Conservation (phyloP, 2,329 filamentous ascomycete species). For the Aureobasidium sp. region DNA sequence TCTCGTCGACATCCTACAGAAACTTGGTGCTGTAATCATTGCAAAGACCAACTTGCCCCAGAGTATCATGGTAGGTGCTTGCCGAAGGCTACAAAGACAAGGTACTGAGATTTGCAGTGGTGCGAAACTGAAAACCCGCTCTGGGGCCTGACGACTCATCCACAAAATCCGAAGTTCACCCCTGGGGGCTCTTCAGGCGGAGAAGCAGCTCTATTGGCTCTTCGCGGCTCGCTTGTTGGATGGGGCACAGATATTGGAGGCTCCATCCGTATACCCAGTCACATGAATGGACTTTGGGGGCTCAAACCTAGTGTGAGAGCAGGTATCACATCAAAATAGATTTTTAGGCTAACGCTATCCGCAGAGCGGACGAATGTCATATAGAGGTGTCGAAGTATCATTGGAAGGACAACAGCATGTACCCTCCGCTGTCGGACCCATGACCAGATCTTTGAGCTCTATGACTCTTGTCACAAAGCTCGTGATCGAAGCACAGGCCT, state of each 20-base stretch:
- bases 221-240: slow-evolving; percentile 39
- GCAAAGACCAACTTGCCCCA: slow-evolving; percentile 48
- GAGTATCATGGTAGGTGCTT: slow-evolving; percentile 40
- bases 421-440: slow-evolving; percentile 55
- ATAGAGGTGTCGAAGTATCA: slow-evolving; percentile 52
- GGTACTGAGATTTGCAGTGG: slow-evolving; percentile 33
- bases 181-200: slow-evolving; percentile 44
- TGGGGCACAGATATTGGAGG: slow-evolving; percentile 50
- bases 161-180: slow-evolving; percentile 37
- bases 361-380: slow-evolving; percentile 48
- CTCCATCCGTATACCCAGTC: slow-evolving; percentile 43
- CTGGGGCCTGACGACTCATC: slow-evolving; percentile 45
- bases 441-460: slow-evolving; percentile 48
- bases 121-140: slow-evolving; percentile 49
- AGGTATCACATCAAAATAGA: background rate
- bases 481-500: slow-evolving; percentile 30
- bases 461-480: slow-evolving; percentile 38
- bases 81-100: background rate
- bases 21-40: slow-evolving; percentile 46
- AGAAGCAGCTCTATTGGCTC: slow-evolving; percentile 36
- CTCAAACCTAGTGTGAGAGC: slow-evolving; percentile 41
- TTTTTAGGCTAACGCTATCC: background rate
- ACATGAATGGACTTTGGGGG: slow-evolving; percentile 44
- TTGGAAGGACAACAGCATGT: slow-evolving; percentile 60
- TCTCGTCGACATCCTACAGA: slow-evolving; percentile 43